Base-by-base conservation (phyloP, 805 yeast species). In the Lachancea waltii region DNA sequence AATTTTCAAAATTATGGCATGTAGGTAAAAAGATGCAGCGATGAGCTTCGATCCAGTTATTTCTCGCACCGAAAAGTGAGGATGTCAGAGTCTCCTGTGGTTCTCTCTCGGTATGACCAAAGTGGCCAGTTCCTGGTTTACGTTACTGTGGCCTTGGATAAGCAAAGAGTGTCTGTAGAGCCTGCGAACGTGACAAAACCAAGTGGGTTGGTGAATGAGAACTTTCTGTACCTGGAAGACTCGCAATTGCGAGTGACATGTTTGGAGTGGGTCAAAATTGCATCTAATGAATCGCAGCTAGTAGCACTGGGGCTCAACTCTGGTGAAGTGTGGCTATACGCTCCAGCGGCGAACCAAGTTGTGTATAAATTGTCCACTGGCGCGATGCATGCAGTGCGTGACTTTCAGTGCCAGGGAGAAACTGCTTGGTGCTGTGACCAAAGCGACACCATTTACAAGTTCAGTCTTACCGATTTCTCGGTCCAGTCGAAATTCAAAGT, bases 121-220 rank as follows among this genome's bases (percentile, higher is more conserved):
- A 60, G 73, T 1, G 79, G 81, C n/a, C 65, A 72, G 30, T 70
- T 69, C 51, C 69, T 78, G 48, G 86, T 89, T 18, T 73, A 77
- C 31, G 85, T 75, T 1, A 64, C 75, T 15, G 73, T 76, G 24
- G 81, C 85, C 1, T 69, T 85, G 42, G 90, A 84, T 56, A 67
- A 78, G 4, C 90, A 82, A 51, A 76, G 77, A 46, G 63, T 85
- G 26, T 68, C 79, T 40, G 83, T 82, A 2, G 80, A 78, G 51
- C 69, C 81, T 14, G 67, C 75, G 8, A 68, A 63, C 19, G 56
- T 69, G 11, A 21, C 45, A n/a, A 31, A 43, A 3, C 24, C 48
- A 4, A 70, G 73, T 21, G 58, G 66, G 26, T 64, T 66, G 48
- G 64, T 75, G 25, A 68, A 74, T n/a, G 62, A 54, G 17, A 49